Conservation (phyloP, 2,329 filamentous ascomycete species). For the Trichoderma simmonsii region DNA sequence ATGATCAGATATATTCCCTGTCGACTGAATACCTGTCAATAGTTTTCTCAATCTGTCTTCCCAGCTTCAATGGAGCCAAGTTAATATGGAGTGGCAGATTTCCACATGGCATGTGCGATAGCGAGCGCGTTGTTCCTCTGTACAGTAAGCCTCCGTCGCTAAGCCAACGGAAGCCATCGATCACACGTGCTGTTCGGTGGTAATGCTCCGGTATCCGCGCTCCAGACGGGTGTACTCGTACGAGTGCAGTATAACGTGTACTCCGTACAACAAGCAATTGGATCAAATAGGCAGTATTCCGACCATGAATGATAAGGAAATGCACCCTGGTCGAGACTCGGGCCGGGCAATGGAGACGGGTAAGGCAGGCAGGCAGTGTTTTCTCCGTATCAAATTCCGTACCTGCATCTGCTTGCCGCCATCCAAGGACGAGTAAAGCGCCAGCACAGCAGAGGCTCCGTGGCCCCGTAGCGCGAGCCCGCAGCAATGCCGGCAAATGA, state of each 20-base stretch:
- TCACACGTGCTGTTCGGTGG: neutral
- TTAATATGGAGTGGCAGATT: neutral
- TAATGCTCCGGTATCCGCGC: neutral
- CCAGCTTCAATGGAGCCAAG: neutral
- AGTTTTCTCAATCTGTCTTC: neutral
- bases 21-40: neutral
- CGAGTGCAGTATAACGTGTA: neutral
- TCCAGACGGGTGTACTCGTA: neutral
- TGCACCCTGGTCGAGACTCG: neutral
- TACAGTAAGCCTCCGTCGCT: neutral
- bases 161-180: neutral
- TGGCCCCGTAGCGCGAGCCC: neutral
- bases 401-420: conserved; percentile 1
- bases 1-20: neutral
- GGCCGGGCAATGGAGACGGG: neutral
- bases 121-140: neutral
- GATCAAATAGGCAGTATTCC: neutral
- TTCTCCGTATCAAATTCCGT: neutral
- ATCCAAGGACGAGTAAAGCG: neutral
- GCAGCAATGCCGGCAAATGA: neutral
- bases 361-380: neutral
- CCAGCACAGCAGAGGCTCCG: neutral
- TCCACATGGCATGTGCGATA: neutral
- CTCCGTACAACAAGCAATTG: neutral
- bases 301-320: neutral